These are phyloP conservation scores for Cladosporium phlei DNA, from an alignment of 2,329 filamentous ascomycete species.

Conservation along the genomic window DNA sequence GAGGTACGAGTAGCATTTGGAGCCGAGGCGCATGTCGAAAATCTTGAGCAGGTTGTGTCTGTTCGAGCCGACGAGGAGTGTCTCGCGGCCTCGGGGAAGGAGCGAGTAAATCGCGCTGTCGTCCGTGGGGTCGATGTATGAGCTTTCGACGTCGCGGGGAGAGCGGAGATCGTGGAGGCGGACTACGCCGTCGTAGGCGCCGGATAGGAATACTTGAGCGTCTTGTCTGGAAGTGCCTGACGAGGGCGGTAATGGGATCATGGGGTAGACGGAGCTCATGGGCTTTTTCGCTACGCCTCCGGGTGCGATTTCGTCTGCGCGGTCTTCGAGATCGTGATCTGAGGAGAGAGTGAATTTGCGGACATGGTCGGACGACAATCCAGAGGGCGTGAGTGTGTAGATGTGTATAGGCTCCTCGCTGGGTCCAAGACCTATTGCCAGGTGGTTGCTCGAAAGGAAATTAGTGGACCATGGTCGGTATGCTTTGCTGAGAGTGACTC, in stretches of 20 bases:
- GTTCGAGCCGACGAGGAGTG: conserved; percentile 53
- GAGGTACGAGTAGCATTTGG: conserved; percentile 30
- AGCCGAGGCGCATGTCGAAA: conserved; percentile 55
- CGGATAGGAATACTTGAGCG: conserved; percentile 54
- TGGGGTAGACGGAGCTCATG: conserved; percentile 42
- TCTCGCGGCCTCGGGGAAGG: conserved; percentile 51
- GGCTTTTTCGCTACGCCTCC: conserved; percentile 26
- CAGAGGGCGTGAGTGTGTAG: conserved; percentile 46
- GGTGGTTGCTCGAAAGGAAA: conserved; percentile 46
- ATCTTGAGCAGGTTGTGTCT: conserved; percentile 57
- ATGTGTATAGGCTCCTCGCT: conserved; percentile 44
- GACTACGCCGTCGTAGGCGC: conserved; percentile 55
- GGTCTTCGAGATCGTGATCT: conserved; percentile 19
- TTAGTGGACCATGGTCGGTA: conserved; percentile 47
- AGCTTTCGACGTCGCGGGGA: conserved; percentile 40
- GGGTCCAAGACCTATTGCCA: conserved; percentile 50
- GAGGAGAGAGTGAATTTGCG: conserved; percentile 34
- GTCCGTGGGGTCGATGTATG: conserved; percentile 54
- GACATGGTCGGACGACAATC: conserved; percentile 36
- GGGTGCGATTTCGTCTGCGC: conserved; percentile 14
- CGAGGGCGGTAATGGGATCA: conserved; percentile 36
- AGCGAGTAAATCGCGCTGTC: conserved; percentile 56
- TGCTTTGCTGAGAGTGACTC: conserved; percentile 9
- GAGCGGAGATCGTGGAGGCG: conserved; percentile 59
- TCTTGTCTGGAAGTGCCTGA: conserved; percentile 28